phyloP scores from a whole-genome alignment of 108 stramenopile genomes.

The Chaetoceros muelleri region DNA sequence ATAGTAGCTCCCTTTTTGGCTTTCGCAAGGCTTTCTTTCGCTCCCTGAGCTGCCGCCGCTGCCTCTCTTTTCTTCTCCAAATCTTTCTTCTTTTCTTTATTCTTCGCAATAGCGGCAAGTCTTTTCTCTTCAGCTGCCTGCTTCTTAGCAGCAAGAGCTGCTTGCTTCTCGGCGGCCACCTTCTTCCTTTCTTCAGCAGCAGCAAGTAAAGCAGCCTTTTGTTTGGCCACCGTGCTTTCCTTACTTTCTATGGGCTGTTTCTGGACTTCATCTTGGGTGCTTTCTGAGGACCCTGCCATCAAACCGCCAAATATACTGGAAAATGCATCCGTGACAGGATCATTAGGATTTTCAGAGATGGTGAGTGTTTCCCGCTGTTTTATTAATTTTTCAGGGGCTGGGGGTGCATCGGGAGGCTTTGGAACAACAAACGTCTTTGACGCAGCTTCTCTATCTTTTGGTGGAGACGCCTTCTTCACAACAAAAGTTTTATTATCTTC shows the following conservation, averaged over 20 bases:
- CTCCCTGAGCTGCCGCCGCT: background rate
- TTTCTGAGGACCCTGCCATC: background rate
- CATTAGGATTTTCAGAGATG: slow-evolving; percentile 10
- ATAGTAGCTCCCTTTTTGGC: slow-evolving; percentile 1
- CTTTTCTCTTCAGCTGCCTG: slow-evolving; percentile 3
- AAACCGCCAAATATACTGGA: slow-evolving; percentile 1
- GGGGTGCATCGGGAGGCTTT: slow-evolving; percentile 1
- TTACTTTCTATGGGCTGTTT: background rate
- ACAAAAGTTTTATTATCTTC: background rate
- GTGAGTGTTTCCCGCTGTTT: background rate
- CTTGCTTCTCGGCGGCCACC: slow-evolving; percentile 5
- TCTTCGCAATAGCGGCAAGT: slow-evolving; percentile 5
- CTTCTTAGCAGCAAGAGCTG: slow-evolving; percentile 1
- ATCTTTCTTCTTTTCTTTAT: slow-evolving; percentile 1
- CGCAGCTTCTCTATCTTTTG: slow-evolving; percentile 5
- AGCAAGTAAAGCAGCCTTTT: slow-evolving; percentile 8
- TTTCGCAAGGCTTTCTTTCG: background rate
- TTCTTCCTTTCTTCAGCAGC: slow-evolving; percentile 18
- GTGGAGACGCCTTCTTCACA: slow-evolving; percentile 2
- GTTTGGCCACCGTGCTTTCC: background rate
- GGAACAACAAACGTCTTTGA: background rate
- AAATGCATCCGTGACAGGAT: slow-evolving; percentile 17
- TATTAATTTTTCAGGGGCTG: too few species aligned
- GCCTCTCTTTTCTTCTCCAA: background rate
- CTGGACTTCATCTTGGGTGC: background rate